Evolutionary conservation across 202 grass and related monocot species (phyloP).

Genomic region (Zizania palustris): DNA sequence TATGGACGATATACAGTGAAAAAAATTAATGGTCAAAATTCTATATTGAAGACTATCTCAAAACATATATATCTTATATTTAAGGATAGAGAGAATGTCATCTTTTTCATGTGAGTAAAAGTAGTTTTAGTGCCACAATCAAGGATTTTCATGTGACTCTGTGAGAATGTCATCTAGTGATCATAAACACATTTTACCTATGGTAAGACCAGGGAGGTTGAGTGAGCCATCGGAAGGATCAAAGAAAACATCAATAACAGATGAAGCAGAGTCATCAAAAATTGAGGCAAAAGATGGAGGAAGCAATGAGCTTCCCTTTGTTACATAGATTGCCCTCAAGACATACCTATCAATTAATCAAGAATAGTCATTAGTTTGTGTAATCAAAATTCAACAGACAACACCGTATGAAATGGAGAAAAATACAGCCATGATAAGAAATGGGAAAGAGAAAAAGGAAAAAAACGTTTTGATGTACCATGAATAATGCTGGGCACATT

Average conservation of each 20-base stretch:
- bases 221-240: constrained; percentile 85
- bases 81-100: neutral
- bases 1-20: no score
- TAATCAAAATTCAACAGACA: constrained; percentile 23
- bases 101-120: constrained; percentile 32
- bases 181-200: constrained; percentile 55
- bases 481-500: constrained; percentile 92
- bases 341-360: constrained; percentile 60
- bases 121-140: constrained; percentile 5
- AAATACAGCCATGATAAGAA: neutral
- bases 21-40: no score
- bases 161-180: constrained; percentile 20
- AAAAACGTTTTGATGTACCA: constrained; percentile 49
- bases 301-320: constrained; percentile 81
- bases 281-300: constrained; percentile 90
- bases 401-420: constrained; percentile 18
- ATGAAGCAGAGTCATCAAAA: constrained; percentile 84
- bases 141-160: constrained; percentile 12
- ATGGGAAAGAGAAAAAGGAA: neutral
- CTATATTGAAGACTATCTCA: no score
- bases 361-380: constrained; percentile 24
- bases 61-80: no score
- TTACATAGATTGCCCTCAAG: constrained; percentile 77
- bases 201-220: constrained; percentile 75
- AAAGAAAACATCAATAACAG: constrained; percentile 95